Evolutionary conservation across 2,329 filamentous ascomycete species (phyloP), one percentile per base, ranked within the genome.

Genomic region (Phialophora macrospora): DNA sequence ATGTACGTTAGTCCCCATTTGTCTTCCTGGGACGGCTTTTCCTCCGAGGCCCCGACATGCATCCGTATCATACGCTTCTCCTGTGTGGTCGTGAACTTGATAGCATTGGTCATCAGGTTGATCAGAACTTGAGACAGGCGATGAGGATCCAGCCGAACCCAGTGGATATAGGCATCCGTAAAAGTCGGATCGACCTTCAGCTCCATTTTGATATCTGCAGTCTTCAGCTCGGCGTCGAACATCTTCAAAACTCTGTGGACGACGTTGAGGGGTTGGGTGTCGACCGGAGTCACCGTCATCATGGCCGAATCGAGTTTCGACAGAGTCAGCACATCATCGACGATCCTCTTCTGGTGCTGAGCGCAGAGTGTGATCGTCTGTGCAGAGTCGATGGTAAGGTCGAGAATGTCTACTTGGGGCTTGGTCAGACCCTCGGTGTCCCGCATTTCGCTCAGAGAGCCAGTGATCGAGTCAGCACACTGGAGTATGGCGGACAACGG

Each of bases 311-410:
- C 90, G 32, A 94, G 83, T 74, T 93, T 91, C 3, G 88, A 90
- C 72, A 91, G 83, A 9, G 88, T 91, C 46, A 92, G 78, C 28
- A 91, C 88, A 73, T 91, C 89, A 72, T 91, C 88, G n/a, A 91
- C 87, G 52, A 92, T 91, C 8, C 88, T 81, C 76, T 93, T 93
- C 74, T 94, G 91, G 76, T 94, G 90, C 71, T 91, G 88, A 1
- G 90, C 88, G 71, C 91, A 94, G 9, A 90, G 84, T 28, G 88
- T 85, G 67, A 95, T 93, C 0, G 89, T 93, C 73, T 93, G 88
- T 2, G 90, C 88, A 17, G 89, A 89, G 69, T 93, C 90, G 65
- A 88, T 88, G 71, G 83, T 85, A 7, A 81, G 79, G 2, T 91
- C 74, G 24, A 88, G 77, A 17, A 66, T 56, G 30, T 71, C 68